phyloP scores from a whole-genome alignment of 805 yeast genomes.

The Cyberlindnera suaveolens region DNA sequence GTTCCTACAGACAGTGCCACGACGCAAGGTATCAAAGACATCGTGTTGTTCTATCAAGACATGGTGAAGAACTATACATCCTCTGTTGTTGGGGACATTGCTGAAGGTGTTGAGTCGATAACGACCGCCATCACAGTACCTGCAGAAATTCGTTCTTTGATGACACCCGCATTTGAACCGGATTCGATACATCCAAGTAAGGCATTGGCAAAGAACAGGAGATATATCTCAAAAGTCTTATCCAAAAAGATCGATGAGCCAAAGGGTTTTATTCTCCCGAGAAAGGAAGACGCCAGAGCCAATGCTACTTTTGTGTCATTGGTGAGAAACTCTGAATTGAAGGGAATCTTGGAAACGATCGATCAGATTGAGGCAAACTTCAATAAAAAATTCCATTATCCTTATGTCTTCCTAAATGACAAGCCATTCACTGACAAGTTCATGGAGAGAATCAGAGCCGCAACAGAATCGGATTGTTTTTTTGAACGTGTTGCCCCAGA shows the following conservation, averaged over 20 bases:
- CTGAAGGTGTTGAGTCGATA: not conserved
- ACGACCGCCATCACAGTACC: not conserved
- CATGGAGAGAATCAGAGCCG: conserved; percentile 35
- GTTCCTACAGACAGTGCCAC: too few species aligned
- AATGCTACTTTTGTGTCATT: conserved; percentile 72
- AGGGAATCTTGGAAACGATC: conserved; percentile 45
- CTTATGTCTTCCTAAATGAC: conserved; percentile 78
- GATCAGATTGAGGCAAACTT: conserved; percentile 55
- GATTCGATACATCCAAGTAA: not conserved
- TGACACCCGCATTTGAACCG: conserved; percentile 18
- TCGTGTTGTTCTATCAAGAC: conserved; percentile 15
- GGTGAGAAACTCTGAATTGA: conserved; percentile 62
- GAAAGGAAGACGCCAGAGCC: conserved; percentile 29
- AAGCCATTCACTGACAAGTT: conserved; percentile 54
- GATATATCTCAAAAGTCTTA: conserved; percentile 4
- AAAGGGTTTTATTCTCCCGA: conserved; percentile 11
- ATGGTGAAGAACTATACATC: conserved; percentile 18
- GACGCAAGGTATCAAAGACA: conserved; percentile 4
- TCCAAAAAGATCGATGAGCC: conserved; percentile 24
- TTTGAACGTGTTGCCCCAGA: conserved; percentile 39
- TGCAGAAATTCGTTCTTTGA: conserved; percentile 7
- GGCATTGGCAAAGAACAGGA: conserved; percentile 11
- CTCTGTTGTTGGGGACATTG: conserved; percentile 12
- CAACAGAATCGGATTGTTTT: conserved; percentile 35
- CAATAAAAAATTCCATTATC: conserved; percentile 67